Percentiles rank a stretch among this genome's conserved stretches.
These are phyloP conservation scores for Mariannaea sp. DNA, from an alignment of 2,329 filamentous ascomycete genomes.

Conservation along the genomic window DNA sequence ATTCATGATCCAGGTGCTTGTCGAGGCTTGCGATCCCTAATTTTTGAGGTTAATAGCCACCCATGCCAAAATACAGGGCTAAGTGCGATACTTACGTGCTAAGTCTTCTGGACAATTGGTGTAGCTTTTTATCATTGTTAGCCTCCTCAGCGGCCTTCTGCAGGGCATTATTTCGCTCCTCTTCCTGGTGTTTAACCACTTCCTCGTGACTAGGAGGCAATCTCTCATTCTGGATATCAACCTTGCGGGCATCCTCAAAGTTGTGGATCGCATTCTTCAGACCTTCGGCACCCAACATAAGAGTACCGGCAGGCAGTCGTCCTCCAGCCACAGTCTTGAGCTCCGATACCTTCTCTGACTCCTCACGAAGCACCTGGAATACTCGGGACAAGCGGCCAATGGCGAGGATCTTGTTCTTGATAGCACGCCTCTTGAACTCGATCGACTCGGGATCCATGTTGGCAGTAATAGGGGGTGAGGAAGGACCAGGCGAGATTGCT, in stretches of 20 bases:
- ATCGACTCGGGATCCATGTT: slow-evolving; percentile 77
- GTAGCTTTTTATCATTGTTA: slow-evolving; percentile 87
- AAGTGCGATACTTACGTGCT: slow-evolving; percentile 72
- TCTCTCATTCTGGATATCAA: slow-evolving; percentile 95
- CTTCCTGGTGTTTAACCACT: slow-evolving; percentile 80
- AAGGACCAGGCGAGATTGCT: slow-evolving; percentile 69
- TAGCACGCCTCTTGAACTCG: slow-evolving; percentile 92
- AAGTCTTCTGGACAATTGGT: slow-evolving; percentile 85
- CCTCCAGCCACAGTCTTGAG: slow-evolving; percentile 96
- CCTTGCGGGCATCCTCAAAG: slow-evolving; percentile 96
- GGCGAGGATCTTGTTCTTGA: slow-evolving; percentile 99
- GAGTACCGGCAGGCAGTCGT: slow-evolving; percentile 87
- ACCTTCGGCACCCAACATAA: slow-evolving; percentile 97
- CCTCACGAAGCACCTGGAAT: slow-evolving; percentile 97
- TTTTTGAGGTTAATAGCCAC: slow-evolving; percentile 11
- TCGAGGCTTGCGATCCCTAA: slow-evolving; percentile 39
- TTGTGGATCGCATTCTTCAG: slow-evolving; percentile 98
- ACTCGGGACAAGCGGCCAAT: slow-evolving; percentile 96
- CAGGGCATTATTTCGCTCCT: slow-evolving; percentile 80
- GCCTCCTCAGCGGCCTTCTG: slow-evolving; percentile 86
- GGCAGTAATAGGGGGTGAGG: slow-evolving; percentile 67
- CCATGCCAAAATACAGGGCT: background rate
- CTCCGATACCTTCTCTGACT: slow-evolving; percentile 95
- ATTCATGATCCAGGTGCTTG: slow-evolving; percentile 32
- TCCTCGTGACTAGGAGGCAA: slow-evolving; percentile 92